Conservation (phyloP, 2,329 filamentous ascomycete species). For the Penicillium psychrosexuale region DNA sequence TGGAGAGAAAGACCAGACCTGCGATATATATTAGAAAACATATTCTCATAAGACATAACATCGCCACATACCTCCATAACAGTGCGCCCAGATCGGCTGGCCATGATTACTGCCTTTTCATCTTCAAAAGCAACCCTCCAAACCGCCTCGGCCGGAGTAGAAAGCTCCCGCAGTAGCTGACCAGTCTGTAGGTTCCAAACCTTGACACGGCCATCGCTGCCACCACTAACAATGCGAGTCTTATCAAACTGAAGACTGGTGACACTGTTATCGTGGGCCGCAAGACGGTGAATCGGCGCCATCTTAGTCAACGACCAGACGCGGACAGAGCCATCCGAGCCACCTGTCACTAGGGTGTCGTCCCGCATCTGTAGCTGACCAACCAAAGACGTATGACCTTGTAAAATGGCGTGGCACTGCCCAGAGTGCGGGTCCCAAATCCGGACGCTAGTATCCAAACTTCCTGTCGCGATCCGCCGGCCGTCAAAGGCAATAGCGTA, state of each 20-base stretch:
- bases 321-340: conserved; percentile 90
- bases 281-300: conserved; percentile 87
- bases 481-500: conserved; percentile 98
- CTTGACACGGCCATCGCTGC: conserved; percentile 95
- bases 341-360: conserved; percentile 91
- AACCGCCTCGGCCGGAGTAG: conserved; percentile 86
- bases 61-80: conserved; percentile 86
- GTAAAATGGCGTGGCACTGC: conserved; percentile 83
- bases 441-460: conserved; percentile 90
- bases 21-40: conserved; percentile 9
- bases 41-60: not conserved
- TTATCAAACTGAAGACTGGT: conserved; percentile 98
- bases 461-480: conserved; percentile 87
- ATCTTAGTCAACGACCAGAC: conserved; percentile 94
- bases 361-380: conserved; percentile 95
- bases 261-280: conserved; percentile 96
- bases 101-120: conserved; percentile 96
- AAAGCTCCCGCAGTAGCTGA: conserved; percentile 83
- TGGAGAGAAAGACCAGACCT: conserved; percentile 96
- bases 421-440: conserved; percentile 93
- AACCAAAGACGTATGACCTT: conserved; percentile 94
- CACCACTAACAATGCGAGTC: conserved; percentile 89
- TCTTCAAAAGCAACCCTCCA: conserved; percentile 98
- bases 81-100: conserved; percentile 76
- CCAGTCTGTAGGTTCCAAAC: conserved; percentile 97